phyloP scores from a whole-genome alignment of 192 early-diverging fungal genomes.

The Podila clonocystis region DNA sequence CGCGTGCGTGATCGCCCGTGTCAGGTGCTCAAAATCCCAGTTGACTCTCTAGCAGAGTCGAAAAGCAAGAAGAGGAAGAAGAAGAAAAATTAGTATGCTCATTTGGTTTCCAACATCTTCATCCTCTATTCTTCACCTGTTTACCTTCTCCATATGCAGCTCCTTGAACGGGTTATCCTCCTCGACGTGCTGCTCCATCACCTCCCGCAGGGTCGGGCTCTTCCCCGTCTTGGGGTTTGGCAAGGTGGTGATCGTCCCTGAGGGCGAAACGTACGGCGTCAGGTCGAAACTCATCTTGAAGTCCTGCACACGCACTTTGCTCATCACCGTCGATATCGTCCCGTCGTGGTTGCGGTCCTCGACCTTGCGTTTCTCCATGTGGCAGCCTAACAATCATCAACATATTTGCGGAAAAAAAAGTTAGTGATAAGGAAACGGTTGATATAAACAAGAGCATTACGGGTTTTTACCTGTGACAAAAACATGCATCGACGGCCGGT shows the following conservation, averaged over 20 bases:
- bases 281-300: conserved; percentile 52
- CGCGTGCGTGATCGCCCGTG: conserved; percentile 39
- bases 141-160: conserved; percentile 52
- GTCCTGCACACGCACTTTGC: conserved; percentile 36
- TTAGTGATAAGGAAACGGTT: not conserved
- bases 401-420: not conserved
- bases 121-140: no score
- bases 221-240: conserved; percentile 17
- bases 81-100: no score
- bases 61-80: not conserved
- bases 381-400: conserved; percentile 22
- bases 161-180: conserved; percentile 53
- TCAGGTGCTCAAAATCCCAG: conserved; percentile 53
- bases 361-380: conserved; percentile 19
- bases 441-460: not conserved
- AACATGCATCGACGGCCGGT: conserved; percentile 50
- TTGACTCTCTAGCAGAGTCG: conserved; percentile 20
- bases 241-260: conserved; percentile 31
- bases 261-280: conserved; percentile 27
- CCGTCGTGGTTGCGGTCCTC: conserved; percentile 12
- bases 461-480: conserved; percentile 35
- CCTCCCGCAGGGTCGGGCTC: conserved; percentile 26
- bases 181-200: conserved; percentile 44
- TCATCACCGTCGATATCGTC: conserved; percentile 3
- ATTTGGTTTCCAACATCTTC: no score